These are phyloP conservation scores for Medicago ruthenica DNA, from an alignment of 306 rosid species.

Conservation along the genomic window DNA sequence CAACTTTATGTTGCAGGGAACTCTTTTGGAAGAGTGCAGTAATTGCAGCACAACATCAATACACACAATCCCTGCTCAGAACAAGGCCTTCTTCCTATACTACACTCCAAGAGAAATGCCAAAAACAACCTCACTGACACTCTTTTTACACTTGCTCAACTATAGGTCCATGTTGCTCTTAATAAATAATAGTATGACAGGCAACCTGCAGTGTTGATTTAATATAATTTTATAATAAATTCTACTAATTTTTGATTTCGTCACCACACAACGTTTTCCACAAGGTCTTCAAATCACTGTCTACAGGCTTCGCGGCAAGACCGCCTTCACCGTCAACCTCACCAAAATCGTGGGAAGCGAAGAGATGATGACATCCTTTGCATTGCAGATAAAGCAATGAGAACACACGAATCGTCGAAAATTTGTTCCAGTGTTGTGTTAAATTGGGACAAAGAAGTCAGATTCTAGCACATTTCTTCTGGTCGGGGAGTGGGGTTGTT, in stretches of 20 bases:
- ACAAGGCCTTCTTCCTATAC: conserved; percentile 15
- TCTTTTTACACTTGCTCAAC: neutral
- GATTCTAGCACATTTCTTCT: neutral
- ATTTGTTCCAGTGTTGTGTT: neutral
- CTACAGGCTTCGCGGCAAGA: neutral
- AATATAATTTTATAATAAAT: too few relatives aligned
- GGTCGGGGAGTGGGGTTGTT: neutral
- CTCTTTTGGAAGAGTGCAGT: conserved; percentile 61
- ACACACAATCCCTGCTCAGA: conserved; percentile 63
- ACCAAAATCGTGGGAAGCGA: neutral
- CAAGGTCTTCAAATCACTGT: neutral
- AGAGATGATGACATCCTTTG: neutral
- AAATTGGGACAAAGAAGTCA: neutral
- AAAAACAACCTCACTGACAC: neutral
- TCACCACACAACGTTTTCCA: too few relatives aligned
- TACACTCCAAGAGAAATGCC: neutral
- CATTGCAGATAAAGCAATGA: neutral
- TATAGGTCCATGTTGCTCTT: neutral
- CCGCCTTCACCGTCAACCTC: neutral
- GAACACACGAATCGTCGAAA: neutral
- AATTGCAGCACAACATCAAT: conserved; percentile 54
- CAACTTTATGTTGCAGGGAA: conserved; percentile 57
- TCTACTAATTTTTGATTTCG: too few relatives aligned
- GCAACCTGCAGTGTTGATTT: neutral
- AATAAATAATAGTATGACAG: neutral